phyloP scores from a whole-genome alignment of 2,329 filamentous ascomycete genomes.

The Lecanosticta acicola region DNA sequence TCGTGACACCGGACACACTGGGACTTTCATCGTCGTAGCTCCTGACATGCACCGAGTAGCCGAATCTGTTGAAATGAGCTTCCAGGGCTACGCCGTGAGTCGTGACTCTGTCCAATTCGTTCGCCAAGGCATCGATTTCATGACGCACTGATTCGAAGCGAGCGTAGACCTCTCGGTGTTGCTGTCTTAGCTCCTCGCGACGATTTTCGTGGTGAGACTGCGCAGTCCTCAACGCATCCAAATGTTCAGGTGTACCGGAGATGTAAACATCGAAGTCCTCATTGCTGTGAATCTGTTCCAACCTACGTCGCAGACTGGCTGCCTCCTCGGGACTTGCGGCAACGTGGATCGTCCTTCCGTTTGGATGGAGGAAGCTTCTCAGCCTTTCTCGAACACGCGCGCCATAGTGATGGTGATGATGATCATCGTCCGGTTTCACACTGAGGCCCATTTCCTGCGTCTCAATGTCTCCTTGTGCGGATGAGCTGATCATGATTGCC shows the following conservation, averaged over 20 bases:
- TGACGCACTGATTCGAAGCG: constrained; percentile 53
- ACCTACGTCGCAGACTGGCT: constrained; percentile 42
- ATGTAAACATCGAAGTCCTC: constrained; percentile 53
- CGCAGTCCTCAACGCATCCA: constrained; percentile 46
- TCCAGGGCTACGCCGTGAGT: constrained; percentile 50
- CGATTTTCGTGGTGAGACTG: constrained; percentile 50
- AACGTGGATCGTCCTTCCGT: constrained; percentile 53
- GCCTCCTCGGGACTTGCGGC: constrained; percentile 53
- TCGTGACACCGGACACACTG: constrained; percentile 16
- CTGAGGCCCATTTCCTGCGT: constrained; percentile 5
- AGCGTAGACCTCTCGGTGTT: constrained; percentile 48
- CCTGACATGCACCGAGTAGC: constrained; percentile 54
- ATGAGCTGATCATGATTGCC: constrained; percentile 5
- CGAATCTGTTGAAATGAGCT: constrained; percentile 59
- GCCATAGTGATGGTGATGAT: constrained; percentile 8
- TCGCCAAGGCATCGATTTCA: constrained; percentile 49
- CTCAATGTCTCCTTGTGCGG: constrained; percentile 7
- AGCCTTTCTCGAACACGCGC: constrained; percentile 37
- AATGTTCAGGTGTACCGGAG: constrained; percentile 50
- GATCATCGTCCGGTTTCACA: neutral
- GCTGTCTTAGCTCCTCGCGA: constrained; percentile 43
- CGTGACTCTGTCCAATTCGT: constrained; percentile 51
- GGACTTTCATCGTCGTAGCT: constrained; percentile 26
- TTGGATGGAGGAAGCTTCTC: constrained; percentile 51
- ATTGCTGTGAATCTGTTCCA: constrained; percentile 34